Base-by-base conservation (phyloP, 2,329 filamentous ascomycete genomes). In the Fusarium decemcellulare region DNA sequence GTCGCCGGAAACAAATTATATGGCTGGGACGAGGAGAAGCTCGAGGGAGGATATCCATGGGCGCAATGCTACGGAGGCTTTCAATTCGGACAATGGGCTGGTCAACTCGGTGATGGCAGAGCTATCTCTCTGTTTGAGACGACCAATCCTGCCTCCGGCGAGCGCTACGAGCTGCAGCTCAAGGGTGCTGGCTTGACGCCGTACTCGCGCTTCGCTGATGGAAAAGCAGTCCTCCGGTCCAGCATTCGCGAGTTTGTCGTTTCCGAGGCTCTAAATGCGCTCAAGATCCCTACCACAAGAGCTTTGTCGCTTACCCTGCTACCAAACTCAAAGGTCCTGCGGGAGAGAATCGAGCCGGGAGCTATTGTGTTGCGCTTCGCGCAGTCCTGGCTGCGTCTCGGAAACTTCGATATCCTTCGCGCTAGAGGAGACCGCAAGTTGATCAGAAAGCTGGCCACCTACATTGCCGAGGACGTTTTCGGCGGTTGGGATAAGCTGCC, bases 31-130 rank as follows among this genome's bases (percentile, higher is more conserved):
- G 88, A 92, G 62, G 86, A 90, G 61, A 86, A 84, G 70, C 78
- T 82, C 27, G 83, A 89, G 61, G 92, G 92, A 18, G 90, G 96
- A 44, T 99, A 99, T 78, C 95, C 96, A 0, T 99, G 96, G 96
- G 95, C 96, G 34, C 96, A 99, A 81, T 98, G 96, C 82, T 99
- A 99, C 79, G 96, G 96, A 61, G 95, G 95, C 60, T 90, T 87
- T 76, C 86, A 90, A 76, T 90, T 91, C 77, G 96, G 96, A 7
- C 90, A 92, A 71, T 99, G 95, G 95, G 96, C 96, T 5, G 95
- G 96, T 7, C 96, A 99, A 80, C 88, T 99, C 1, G 96, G 96
- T 43, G 96, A 99, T 77, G 96, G 96, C 39, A 88, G 96, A 59
- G 96, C 95, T 32, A 98, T 99, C 72, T 97, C 93, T 37, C 85